phyloP scores from a whole-genome alignment of 2,329 filamentous ascomycete genomes.

The Eutypella sp. region DNA sequence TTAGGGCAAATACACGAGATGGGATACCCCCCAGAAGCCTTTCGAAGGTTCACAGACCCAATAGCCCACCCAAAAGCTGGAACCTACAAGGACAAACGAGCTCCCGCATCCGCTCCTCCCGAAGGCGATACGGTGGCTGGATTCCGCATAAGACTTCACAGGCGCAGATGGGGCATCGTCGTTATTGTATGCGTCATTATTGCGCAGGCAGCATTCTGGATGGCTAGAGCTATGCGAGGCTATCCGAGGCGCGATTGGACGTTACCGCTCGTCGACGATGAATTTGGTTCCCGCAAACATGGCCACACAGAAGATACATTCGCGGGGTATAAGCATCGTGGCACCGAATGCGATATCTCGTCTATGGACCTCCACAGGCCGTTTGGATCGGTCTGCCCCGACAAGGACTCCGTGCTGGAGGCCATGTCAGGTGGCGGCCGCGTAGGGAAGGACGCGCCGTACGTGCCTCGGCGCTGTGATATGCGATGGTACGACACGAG shows the following conservation, averaged over 20 bases:
- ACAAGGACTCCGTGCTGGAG: constrained; percentile 30
- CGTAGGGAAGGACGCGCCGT: constrained; percentile 39
- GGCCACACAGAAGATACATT: constrained; percentile 33
- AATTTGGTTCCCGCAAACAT: constrained; percentile 3
- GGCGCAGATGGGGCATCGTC: not conserved
- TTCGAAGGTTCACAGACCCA: no score
- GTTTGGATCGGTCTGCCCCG: constrained; percentile 26
- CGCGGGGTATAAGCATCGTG: constrained; percentile 35
- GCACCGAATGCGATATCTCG: constrained; percentile 35
- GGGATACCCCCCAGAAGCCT: no score
- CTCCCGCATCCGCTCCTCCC: no score
- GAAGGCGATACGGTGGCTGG: no score
- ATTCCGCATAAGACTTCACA: not conserved
- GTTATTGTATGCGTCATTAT: no score
- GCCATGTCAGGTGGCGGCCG: constrained; percentile 40
- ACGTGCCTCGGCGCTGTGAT: constrained; percentile 39
- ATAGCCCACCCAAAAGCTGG: no score
- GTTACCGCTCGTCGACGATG: constrained; percentile 1
- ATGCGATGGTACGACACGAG: constrained; percentile 43
- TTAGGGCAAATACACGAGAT: no score
- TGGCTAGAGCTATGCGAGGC: not conserved
- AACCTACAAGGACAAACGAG: no score
- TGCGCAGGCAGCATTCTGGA: no score
- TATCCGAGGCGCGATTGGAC: not conserved
- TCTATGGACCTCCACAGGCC: constrained; percentile 38